Percentiles rank a stretch among this genome's conserved stretches.
These are phyloP conservation scores for Gynostemma pentaphyllum DNA, from an alignment of 306 rosid species.

Conservation along the genomic window DNA sequence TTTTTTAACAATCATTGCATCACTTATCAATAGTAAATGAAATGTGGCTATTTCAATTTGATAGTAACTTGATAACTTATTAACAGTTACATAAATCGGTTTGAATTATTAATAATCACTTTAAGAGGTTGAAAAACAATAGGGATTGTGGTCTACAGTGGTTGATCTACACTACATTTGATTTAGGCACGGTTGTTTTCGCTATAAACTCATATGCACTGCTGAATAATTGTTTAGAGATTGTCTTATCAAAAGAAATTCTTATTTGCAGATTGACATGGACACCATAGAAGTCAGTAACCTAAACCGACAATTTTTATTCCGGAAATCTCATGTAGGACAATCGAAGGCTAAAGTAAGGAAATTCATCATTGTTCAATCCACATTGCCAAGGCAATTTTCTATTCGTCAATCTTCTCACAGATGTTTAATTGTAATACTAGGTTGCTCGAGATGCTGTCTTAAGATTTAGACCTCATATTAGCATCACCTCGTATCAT, in stretches of 20 bases:
- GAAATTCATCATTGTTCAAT: slow-evolving; percentile 6
- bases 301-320: slow-evolving; percentile 95
- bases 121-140: not conserved
- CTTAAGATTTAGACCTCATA: slow-evolving; percentile 81
- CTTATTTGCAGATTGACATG: slow-evolving; percentile 77
- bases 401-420: slow-evolving; percentile 23
- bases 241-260: slow-evolving; percentile 25
- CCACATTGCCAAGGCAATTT: slow-evolving; percentile 6
- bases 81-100: too few relatives aligned
- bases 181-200: not conserved
- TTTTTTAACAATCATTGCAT: too few relatives aligned
- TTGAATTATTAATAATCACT: not conserved
- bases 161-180: not conserved
- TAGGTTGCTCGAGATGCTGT: slow-evolving; percentile 99
- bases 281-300: slow-evolving; percentile 99
- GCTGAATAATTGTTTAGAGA: slow-evolving; percentile 36
- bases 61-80: too few relatives aligned
- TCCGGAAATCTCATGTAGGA: slow-evolving; percentile 96
- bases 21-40: too few relatives aligned
- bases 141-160: not conserved
- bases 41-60: too few relatives aligned
- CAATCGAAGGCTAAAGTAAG: slow-evolving; percentile 92
- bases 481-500: slow-evolving; percentile 76
- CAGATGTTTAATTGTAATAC: not conserved
- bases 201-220: not conserved